phyloP scores from a whole-genome alignment of 768 basidiomycete species.

The Suillus sp. region DNA sequence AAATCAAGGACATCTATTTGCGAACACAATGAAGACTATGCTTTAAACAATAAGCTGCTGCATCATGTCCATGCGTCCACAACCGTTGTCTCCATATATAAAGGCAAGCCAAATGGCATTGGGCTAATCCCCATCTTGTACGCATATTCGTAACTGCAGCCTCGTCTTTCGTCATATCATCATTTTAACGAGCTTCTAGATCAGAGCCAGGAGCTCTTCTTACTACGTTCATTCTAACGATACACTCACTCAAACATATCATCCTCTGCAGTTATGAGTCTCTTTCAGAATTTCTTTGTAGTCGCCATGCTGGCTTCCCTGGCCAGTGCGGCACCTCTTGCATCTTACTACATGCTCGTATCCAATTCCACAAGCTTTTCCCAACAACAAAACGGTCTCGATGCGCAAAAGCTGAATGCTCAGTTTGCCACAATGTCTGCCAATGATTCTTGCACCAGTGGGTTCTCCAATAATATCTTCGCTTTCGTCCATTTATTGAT shows the following conservation, averaged over 20 bases:
- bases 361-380: constrained; percentile 24
- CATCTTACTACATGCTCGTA: constrained; percentile 5
- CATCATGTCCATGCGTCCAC: constrained; percentile 11
- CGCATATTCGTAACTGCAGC: constrained; percentile 2
- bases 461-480: constrained; percentile 1
- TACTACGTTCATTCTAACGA: constrained; percentile 3
- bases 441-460: constrained; percentile 34
- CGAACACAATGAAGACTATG: constrained; percentile 12
- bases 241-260: not conserved
- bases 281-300: constrained; percentile 8
- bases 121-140: constrained; percentile 5
- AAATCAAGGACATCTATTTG: constrained; percentile 8
- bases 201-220: constrained; percentile 18
- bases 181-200: constrained; percentile 5
- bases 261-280: constrained; percentile 1
- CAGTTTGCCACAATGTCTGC: constrained; percentile 34
- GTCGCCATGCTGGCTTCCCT: constrained; percentile 13
- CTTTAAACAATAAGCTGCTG: constrained; percentile 15
- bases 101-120: not conserved
- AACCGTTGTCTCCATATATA: constrained; percentile 7
- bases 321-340: constrained; percentile 12
- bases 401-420: constrained; percentile 40
- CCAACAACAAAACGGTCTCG: constrained; percentile 35
- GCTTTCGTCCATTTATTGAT: not conserved
- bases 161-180: constrained; percentile 6